phyloP scores from a whole-genome alignment of 305 asterid species.

The Fraxinus dipetala region DNA sequence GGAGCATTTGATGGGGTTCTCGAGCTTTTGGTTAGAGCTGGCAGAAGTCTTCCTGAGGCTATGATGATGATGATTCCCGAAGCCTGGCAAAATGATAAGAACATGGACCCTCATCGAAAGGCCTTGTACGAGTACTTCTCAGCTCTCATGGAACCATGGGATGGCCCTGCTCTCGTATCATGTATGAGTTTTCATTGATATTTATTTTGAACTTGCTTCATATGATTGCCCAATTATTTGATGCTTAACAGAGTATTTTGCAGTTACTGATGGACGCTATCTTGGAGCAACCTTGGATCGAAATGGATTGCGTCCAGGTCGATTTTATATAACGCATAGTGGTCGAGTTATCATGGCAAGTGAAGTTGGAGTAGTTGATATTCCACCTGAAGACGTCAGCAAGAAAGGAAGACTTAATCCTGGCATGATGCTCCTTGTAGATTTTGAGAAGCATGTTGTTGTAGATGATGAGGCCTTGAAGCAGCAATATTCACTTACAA shows the following conservation, averaged over 20 bases:
- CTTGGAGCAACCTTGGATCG: conserved; percentile 99
- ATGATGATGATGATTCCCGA: conserved; percentile 99
- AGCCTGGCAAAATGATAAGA: conserved; percentile 99
- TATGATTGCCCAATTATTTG: background rate
- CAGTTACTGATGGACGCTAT: conserved; percentile 99
- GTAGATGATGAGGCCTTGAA: conserved; percentile 98
- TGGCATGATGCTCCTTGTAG: conserved; percentile 99
- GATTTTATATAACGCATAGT: conserved; percentile 92
- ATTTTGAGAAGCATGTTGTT: conserved; percentile 93
- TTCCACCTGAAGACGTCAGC: conserved; percentile 89
- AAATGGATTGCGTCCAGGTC: conserved; percentile 97
- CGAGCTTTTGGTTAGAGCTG: conserved; percentile 95
- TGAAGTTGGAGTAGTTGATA: conserved; percentile 99
- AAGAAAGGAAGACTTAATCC: conserved; percentile 99
- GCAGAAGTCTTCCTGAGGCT: conserved; percentile 99
- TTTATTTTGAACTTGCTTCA: background rate
- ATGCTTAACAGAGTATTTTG: conserved; percentile 31
- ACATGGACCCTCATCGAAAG: conserved; percentile 84
- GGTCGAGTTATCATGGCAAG: conserved; percentile 99
- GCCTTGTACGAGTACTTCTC: conserved; percentile 90
- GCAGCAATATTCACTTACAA: conserved; percentile 81
- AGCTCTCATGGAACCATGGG: conserved; percentile 98
- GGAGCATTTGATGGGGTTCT: conserved; percentile 99
- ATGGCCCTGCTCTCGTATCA: conserved; percentile 98
- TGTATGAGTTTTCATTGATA: conserved; percentile 45